Conservation (phyloP, 2,329 filamentous ascomycete species). For the Penicillium crustosum region DNA sequence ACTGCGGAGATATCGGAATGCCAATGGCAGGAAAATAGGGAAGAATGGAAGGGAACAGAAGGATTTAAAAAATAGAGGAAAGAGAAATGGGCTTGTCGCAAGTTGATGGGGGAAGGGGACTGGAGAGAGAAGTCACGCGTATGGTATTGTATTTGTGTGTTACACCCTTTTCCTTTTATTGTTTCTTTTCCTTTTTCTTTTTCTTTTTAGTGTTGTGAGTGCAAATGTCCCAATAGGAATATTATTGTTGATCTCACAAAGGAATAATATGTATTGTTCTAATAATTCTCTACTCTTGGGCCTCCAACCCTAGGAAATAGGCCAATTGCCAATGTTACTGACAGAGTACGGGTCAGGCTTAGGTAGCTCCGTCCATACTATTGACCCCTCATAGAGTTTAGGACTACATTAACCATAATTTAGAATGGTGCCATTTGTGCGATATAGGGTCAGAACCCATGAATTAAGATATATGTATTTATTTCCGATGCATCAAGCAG, state of each 20-base stretch:
- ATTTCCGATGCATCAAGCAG: background rate
- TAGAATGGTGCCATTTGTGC: background rate
- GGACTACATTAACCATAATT: background rate
- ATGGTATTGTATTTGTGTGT: conserved; percentile 12
- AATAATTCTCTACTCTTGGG: background rate
- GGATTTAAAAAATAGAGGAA: conserved; percentile 11
- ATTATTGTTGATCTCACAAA: background rate
- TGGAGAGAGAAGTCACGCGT: conserved; percentile 11
- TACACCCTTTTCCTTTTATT: conserved; percentile 1
- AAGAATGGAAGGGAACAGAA: conserved; percentile 3
- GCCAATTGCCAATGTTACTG: conserved; percentile 1
- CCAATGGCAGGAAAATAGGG: conserved; percentile 10
- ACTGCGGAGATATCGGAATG: conserved; percentile 4
- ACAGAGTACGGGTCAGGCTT: conserved; percentile 8
- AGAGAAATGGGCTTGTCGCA: conserved; percentile 8
- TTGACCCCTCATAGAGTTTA: conserved; percentile 2
- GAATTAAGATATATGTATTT: background rate
- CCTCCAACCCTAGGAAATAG: background rate
- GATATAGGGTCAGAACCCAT: conserved; percentile 2
- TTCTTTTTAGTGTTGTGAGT: background rate
- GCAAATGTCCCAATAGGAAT: background rate
- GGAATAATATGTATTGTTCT: background rate
- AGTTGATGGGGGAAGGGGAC: conserved; percentile 1
- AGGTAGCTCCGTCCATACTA: conserved; percentile 4
- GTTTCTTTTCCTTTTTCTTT: background rate